Evolutionary conservation across 192 early-diverging fungal genomes (phyloP).

Genomic region (Backusella morwellensis): DNA sequence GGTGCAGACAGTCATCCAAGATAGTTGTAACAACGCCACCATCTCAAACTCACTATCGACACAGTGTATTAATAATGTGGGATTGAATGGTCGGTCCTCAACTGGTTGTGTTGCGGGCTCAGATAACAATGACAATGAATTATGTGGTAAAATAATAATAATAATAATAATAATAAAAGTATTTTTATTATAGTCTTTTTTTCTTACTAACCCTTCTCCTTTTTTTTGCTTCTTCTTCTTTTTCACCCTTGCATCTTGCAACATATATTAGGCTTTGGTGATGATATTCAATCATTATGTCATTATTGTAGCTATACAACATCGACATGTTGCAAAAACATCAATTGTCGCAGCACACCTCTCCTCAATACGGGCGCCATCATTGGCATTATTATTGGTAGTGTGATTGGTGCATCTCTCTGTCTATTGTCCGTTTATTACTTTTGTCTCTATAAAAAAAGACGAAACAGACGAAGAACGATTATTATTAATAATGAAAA

Average conservation of each 20-base stretch:
- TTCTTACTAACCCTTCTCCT: background rate
- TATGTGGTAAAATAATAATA: background rate
- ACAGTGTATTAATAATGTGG: background rate
- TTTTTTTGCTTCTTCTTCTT: background rate
- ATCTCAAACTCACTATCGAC: background rate
- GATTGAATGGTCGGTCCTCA: background rate
- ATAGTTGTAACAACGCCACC: background rate
- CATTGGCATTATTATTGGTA: conserved; percentile 9
- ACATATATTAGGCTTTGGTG: conserved; percentile 10
- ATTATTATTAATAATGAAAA: background rate
- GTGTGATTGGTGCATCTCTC: background rate
- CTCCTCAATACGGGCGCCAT: background rate
- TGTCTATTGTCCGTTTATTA: background rate
- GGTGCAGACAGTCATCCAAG: background rate
- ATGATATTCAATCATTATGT: conserved; percentile 19
- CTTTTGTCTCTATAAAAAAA: background rate
- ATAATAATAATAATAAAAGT: no score
- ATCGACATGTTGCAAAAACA: conserved; percentile 10
- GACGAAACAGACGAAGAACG: background rate
- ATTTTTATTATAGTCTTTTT: background rate
- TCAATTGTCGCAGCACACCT: conserved; percentile 7
- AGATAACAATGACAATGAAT: conserved; percentile 11
- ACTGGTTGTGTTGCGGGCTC: conserved; percentile 3
- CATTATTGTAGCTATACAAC: conserved; percentile 17
- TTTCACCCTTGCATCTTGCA: background rate